These are phyloP conservation scores for Chrysanthemum lavandulifolium DNA, from an alignment of 129 eudicot species.

Conservation along the genomic window DNA sequence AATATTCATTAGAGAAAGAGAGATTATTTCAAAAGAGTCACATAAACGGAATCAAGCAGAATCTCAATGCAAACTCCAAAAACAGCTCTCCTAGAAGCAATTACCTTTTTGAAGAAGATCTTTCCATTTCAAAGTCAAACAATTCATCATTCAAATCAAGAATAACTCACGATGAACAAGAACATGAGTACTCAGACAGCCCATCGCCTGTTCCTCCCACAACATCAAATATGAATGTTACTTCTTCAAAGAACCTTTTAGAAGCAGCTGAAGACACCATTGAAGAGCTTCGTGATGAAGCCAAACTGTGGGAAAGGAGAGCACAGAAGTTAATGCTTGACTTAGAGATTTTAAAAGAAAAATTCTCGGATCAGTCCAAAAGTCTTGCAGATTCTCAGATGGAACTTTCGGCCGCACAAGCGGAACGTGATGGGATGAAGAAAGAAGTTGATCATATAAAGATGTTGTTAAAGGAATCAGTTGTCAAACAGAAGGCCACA, in stretches of 20 bases:
- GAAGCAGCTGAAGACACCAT: constrained; percentile 85
- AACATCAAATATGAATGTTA: constrained; percentile 34
- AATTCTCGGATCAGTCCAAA: constrained; percentile 46
- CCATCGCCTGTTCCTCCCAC: constrained; percentile 26
- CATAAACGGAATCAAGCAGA: constrained; percentile 34
- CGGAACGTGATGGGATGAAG: constrained; percentile 54
- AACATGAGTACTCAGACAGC: constrained; percentile 37
- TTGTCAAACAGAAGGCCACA: constrained; percentile 28
- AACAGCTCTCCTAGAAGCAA: constrained; percentile 33
- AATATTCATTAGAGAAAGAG: constrained; percentile 40
- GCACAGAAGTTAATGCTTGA: constrained; percentile 63
- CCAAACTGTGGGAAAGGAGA: constrained; percentile 91
- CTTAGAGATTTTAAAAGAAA: constrained; percentile 59
- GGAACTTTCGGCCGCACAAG: constrained; percentile 60
- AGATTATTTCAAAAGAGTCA: constrained; percentile 28
- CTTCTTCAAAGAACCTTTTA: constrained; percentile 62
- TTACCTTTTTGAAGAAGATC: constrained; percentile 41
- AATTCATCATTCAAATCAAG: constrained; percentile 47
- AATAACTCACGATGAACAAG: constrained; percentile 32
- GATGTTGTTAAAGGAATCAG: constrained; percentile 39
- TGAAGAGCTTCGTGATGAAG: constrained; percentile 79
- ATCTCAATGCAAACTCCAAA: constrained; percentile 24
- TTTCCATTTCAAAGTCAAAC: constrained; percentile 50
- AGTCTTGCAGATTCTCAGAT: constrained; percentile 44
- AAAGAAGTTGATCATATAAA: constrained; percentile 56